Base-by-base conservation (phyloP, 768 basidiomycete species). In the Rhodosporidiobolus odoratus region DNA sequence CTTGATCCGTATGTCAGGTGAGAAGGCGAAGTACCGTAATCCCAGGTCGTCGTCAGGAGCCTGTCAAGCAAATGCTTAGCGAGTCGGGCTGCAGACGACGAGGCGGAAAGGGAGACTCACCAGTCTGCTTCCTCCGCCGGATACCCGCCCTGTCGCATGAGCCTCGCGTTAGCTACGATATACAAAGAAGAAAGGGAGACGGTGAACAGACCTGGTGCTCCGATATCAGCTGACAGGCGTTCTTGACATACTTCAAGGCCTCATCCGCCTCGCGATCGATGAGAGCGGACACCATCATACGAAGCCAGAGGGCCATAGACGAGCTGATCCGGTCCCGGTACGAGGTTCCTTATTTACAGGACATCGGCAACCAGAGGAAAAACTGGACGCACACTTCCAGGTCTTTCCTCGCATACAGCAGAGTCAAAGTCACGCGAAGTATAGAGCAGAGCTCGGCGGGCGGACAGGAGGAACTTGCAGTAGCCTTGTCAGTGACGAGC, bases 201-300 rank as follows among this genome's bases (percentile, higher is more conserved):
- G 17, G 16, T 53, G 7, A 23, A 5, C 64, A 17, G 12, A 65
- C 64, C 54, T 34, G 30, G 34, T 23, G 25, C 9, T 37, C 17
- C 34, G 8, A 16, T 32, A 38, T 37, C 54, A 65, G 17, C 10
- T 65, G 64, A 17, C 23, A 4, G 4, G 64, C 64, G 45, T 65
- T 65, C 64, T 58, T n/a, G 34, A 65, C 54, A 45, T 65, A 65
- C 3, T 57, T 34, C 35, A 56, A 35, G 25, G 64, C 64, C 34
- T 47, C 27, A 32, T 56, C 54, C 9, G 34, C 19, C 6, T 57
- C 56, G 56, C 56, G 43, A 5, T 32, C 17, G 43, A 65, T 4
- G 17, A 65, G 56, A 17, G 35, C 43, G 15, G 16, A 38, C 10
- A 65, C 45, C 43, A 65, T 57, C 41, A 47, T 21, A 12, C 64